Conservation (phyloP, 2,329 filamentous ascomycete species). For the Coccinonectria pachysandricola region DNA sequence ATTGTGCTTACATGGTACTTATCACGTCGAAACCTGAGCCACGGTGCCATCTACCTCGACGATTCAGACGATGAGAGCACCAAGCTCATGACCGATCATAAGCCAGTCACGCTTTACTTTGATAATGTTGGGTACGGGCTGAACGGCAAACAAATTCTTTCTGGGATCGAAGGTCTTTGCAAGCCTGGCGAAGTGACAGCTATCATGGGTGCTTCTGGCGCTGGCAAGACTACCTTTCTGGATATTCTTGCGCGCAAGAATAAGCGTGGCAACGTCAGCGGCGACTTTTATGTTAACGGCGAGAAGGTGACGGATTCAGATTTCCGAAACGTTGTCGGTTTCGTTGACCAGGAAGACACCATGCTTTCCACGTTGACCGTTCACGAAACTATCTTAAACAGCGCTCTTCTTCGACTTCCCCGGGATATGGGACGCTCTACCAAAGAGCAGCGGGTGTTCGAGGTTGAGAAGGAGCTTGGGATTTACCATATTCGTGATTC, state of each 20-base stretch:
- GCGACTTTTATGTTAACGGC: conserved; percentile 87
- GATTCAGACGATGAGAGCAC: conserved; percentile 82
- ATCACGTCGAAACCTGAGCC: conserved; percentile 59
- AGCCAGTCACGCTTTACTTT: conserved; percentile 79
- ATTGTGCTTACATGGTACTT: conserved; percentile 82
- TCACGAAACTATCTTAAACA: conserved; percentile 94
- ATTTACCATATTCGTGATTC: conserved; percentile 93
- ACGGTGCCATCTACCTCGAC: conserved; percentile 70
- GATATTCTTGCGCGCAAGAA: conserved; percentile 96
- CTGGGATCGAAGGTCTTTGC: conserved; percentile 73
- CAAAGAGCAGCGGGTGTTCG: conserved; percentile 86
- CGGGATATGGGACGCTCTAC: conserved; percentile 75
- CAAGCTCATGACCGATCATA: conserved; percentile 85
- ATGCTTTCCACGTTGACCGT: conserved; percentile 94
- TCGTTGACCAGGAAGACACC: conserved; percentile 96
- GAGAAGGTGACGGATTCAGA: conserved; percentile 77
- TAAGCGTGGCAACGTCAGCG: conserved; percentile 69
- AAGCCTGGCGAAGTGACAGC: conserved; percentile 91
- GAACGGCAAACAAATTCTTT: conserved; percentile 79
- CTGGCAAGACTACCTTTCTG: conserved; percentile 93
- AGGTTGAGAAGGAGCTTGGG: conserved; percentile 92
- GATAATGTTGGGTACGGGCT: conserved; percentile 78
- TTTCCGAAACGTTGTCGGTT: conserved; percentile 87
- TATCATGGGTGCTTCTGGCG: conserved; percentile 96
- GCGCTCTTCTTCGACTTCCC: conserved; percentile 82